phyloP scores from a whole-genome alignment of 768 basidiomycete species.

The Phallus indusiatus region DNA sequence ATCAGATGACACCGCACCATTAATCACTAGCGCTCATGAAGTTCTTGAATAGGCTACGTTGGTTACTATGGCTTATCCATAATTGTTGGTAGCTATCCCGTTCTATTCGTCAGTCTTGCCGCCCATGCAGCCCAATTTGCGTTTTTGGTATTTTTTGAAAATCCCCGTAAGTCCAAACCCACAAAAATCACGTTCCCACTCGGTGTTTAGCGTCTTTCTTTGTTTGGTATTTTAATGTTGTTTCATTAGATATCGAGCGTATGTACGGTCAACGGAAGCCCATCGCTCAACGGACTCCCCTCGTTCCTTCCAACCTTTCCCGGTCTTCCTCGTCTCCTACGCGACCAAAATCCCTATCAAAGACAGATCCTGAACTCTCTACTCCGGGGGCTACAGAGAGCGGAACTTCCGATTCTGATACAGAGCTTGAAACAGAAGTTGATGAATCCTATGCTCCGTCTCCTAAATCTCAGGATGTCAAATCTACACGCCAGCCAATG shows the following conservation, averaged over 20 bases:
- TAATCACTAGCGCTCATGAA: not conserved
- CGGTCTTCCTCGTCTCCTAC: conserved; percentile 5
- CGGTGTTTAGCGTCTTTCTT: conserved; percentile 5
- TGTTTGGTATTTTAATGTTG: not conserved
- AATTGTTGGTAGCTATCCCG: conserved; percentile 79
- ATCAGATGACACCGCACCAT: not conserved
- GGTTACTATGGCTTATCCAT: conserved; percentile 95
- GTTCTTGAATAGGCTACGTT: conserved; percentile 58
- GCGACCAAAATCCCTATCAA: not conserved
- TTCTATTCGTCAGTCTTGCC: conserved; percentile 87
- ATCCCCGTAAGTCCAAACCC: conserved; percentile 64
- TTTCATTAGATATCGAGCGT: conserved; percentile 73
- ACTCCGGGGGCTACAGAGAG: conserved; percentile 65
- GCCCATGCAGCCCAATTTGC: conserved; percentile 96
- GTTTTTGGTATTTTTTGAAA: conserved; percentile 93
- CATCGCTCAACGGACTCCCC: conserved; percentile 74
- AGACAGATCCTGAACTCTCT: not conserved
- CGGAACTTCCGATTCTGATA: conserved; percentile 58
- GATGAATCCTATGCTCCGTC: conserved; percentile 22
- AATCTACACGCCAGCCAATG: conserved; percentile 10
- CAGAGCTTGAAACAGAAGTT: conserved; percentile 54
- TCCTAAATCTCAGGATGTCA: conserved; percentile 19
- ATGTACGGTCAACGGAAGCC: conserved; percentile 90
- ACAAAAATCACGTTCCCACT: not conserved
- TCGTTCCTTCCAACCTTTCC: conserved; percentile 23